A percentile compares a stretch with the other conserved stretches of the same genome.
These are phyloP conservation scores for Lasiodiplodia citricola DNA, from an alignment of 2,329 filamentous ascomycete genomes.

Conservation along the genomic window DNA sequence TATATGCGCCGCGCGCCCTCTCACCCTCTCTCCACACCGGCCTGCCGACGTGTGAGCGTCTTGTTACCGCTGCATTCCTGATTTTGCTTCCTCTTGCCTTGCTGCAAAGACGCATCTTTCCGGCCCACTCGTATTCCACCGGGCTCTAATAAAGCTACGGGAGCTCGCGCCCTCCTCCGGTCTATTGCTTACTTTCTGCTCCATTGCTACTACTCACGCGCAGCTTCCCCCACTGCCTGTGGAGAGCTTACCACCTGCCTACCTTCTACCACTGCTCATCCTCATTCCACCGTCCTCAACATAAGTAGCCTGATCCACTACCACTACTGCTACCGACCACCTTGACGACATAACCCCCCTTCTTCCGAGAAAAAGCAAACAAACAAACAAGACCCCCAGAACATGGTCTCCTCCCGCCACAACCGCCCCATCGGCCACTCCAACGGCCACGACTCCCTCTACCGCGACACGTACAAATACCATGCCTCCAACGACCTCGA, in stretches of 20 bases:
- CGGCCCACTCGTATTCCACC: not conserved
- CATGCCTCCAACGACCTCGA: conserved; percentile 13
- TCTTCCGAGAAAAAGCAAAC: not conserved
- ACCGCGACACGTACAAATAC: not conserved
- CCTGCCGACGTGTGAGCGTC: not conserved
- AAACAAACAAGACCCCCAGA: not conserved
- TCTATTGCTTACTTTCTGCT: not conserved
- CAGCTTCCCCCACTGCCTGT: not conserved
- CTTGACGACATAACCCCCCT: not conserved
- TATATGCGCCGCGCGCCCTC: not conserved
- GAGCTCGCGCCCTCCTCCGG: not conserved
- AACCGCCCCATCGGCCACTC: not conserved
- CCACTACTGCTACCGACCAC: not conserved
- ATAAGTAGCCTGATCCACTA: not conserved
- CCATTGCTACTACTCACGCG: not conserved
- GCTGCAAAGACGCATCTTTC: not conserved
- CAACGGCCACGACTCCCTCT: not conserved
- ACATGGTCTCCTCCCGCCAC: conserved; percentile 20
- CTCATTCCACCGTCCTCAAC: not conserved
- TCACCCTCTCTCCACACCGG: not conserved
- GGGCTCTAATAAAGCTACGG: not conserved
- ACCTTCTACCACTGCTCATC: not conserved
- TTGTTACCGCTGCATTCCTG: not conserved
- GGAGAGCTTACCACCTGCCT: not conserved
- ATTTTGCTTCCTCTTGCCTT: not conserved